A percentile compares a stretch with the other conserved stretches of the same genome.
These are phyloP conservation scores for Acanthamoeba lenticulata DNA, from an alignment of 208 protist species.

Conservation along the genomic window DNA sequence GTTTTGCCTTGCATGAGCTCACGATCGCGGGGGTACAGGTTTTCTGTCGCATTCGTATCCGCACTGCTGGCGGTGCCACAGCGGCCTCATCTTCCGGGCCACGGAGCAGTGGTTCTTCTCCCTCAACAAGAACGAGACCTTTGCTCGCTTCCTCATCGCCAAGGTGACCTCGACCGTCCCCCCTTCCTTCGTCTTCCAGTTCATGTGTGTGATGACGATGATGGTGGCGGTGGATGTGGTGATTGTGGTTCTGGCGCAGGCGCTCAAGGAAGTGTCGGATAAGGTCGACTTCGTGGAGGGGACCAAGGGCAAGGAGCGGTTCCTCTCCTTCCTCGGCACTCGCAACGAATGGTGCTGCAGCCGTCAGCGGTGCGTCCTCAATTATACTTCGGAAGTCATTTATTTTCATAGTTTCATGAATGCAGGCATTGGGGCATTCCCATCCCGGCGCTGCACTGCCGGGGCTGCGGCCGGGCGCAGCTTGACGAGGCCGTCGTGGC, in stretches of 20 bases:
- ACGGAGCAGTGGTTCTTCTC: constrained; percentile 48
- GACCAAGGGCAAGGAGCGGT: not conserved
- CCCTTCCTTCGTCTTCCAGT: too few species aligned
- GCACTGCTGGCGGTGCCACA: constrained; percentile 18
- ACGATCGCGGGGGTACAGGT: not conserved
- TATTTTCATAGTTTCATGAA: not conserved
- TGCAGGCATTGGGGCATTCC: not conserved
- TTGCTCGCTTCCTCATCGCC: not conserved
- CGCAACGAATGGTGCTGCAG: constrained; percentile 8
- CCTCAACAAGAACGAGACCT: constrained; percentile 22
- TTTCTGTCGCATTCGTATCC: constrained; percentile 2
- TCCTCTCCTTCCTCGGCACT: not conserved
- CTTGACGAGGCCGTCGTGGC: not conserved
- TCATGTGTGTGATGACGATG: not conserved
- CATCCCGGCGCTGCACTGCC: constrained; percentile 40
- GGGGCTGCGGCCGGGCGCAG: not conserved
- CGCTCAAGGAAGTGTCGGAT: not conserved
- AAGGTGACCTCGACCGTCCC: not conserved
- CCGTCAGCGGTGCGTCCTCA: not conserved
- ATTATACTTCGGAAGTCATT: not conserved
- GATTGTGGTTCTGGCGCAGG: not conserved
- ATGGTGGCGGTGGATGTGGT: not conserved
- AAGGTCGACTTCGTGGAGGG: constrained; percentile 17
- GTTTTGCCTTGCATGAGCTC: not conserved
- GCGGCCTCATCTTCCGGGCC: not conserved